Conservation (phyloP, 2,329 filamentous ascomycete species). For the Aspergillus thermomutatus region DNA sequence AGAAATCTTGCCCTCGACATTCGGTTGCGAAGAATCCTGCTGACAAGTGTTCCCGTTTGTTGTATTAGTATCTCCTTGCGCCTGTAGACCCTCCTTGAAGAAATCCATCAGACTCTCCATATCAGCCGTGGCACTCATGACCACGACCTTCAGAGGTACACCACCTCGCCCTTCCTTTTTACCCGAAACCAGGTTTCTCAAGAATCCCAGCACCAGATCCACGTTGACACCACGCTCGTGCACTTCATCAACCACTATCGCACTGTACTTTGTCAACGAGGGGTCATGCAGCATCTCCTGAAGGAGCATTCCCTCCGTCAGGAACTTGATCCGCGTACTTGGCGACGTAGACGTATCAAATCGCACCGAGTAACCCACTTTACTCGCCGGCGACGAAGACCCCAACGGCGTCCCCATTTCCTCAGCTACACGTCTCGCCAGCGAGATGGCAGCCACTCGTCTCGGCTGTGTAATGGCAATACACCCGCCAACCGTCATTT, state of each 20-base stretch:
- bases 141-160: slow-evolving; percentile 76
- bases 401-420: slow-evolving; percentile 70
- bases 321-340: slow-evolving; percentile 82
- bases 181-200: slow-evolving; percentile 69
- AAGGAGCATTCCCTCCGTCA: slow-evolving; percentile 94
- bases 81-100: slow-evolving; percentile 51
- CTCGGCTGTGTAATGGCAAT: slow-evolving; percentile 94
- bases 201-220: slow-evolving; percentile 82
- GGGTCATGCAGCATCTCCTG: slow-evolving; percentile 90
- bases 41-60: slow-evolving; percentile 4
- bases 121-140: slow-evolving; percentile 97
- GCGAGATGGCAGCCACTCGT: slow-evolving; percentile 85
- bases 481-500: slow-evolving; percentile 65
- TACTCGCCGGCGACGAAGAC: slow-evolving; percentile 55
- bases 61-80: background rate
- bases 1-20: slow-evolving; percentile 41
- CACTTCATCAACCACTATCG: slow-evolving; percentile 90
- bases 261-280: slow-evolving; percentile 78
- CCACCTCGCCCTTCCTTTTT: slow-evolving; percentile 63
- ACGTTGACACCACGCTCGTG: slow-evolving; percentile 95
- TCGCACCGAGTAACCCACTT: slow-evolving; percentile 88
- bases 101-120: slow-evolving; percentile 74
- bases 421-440: slow-evolving; percentile 81
- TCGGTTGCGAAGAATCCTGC: slow-evolving; percentile 7
- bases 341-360: slow-evolving; percentile 86